These are phyloP conservation scores for Magnolia sinica DNA, from an alignment of 164 flowering plant species.

Conservation along the genomic window DNA sequence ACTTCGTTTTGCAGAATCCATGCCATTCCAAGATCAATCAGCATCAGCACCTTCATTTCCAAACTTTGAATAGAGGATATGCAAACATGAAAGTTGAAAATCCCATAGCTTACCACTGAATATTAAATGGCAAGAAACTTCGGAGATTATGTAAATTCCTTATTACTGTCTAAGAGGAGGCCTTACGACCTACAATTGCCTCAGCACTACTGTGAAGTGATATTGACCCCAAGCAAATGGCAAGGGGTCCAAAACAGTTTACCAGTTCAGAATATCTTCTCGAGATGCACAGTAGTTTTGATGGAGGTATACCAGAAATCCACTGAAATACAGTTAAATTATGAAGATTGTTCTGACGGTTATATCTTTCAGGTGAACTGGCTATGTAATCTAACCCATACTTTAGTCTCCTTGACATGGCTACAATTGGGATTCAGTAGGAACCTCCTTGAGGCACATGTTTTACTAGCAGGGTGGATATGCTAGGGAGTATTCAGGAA, in stretches of 20 bases:
- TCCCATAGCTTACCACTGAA: background rate
- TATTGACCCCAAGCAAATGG: background rate
- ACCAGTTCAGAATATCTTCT: background rate
- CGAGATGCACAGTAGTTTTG: background rate
- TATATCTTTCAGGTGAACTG: background rate
- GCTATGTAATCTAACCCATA: too few species aligned
- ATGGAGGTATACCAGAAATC: background rate
- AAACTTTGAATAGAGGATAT: background rate
- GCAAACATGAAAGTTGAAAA: background rate
- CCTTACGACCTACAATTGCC: background rate
- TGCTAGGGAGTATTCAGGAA: background rate
- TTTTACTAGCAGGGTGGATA: background rate
- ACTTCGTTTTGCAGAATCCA: background rate
- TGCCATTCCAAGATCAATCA: background rate
- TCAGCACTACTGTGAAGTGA: background rate
- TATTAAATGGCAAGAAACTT: background rate
- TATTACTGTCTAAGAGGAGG: background rate
- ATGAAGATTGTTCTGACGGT: background rate
- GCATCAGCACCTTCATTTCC: background rate
- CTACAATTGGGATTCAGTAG: background rate
- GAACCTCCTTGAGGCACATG: background rate
- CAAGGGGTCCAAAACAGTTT: background rate
- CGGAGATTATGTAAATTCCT: background rate
- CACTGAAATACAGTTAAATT: background rate
- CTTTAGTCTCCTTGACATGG: background rate